Evolutionary conservation across 805 yeast species (phyloP).

Genomic region (Yarrowia keelungensis): DNA sequence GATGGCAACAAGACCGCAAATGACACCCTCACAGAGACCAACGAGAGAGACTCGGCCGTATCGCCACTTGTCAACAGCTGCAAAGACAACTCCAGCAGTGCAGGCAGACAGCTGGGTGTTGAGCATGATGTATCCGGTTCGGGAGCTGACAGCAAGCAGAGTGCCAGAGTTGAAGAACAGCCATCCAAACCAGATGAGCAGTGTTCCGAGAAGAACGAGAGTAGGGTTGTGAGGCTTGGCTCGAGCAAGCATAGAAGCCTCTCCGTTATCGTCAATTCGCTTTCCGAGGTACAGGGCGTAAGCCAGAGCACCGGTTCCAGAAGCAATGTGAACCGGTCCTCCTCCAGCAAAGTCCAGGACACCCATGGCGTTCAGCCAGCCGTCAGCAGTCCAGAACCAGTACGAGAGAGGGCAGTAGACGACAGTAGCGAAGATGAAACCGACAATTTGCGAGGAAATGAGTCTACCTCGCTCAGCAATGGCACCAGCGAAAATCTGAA

Average conservation of each 20-base stretch:
- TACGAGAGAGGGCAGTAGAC: constrained; percentile 96
- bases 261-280: constrained; percentile 78
- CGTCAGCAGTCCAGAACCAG: constrained; percentile 96
- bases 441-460: constrained; percentile 94
- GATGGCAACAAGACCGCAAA: constrained; percentile 92
- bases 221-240: constrained; percentile 91
- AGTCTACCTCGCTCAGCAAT: constrained; percentile 96
- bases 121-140: constrained; percentile 63
- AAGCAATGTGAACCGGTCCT: constrained; percentile 94
- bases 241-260: constrained; percentile 52
- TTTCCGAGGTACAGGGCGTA: constrained; percentile 91
- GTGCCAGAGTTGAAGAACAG: constrained; percentile 98
- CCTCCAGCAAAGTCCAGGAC: constrained; percentile 98
- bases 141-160: constrained; percentile 74
- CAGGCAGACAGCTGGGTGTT: constrained; percentile 63
- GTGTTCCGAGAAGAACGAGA: constrained; percentile 90
- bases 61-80: constrained; percentile 52
- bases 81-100: constrained; percentile 56
- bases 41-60: constrained; percentile 65
- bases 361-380: constrained; percentile 86
- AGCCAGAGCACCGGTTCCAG: constrained; percentile 94
- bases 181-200: constrained; percentile 98
- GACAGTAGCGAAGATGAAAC: constrained; percentile 91
- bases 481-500: constrained; percentile 94
- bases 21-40: constrained; percentile 89